Percentiles rank a stretch among this genome's conserved stretches.
phyloP scores from a whole-genome alignment of 2,329 filamentous ascomycete species.

The Botrytis elliptica region DNA sequence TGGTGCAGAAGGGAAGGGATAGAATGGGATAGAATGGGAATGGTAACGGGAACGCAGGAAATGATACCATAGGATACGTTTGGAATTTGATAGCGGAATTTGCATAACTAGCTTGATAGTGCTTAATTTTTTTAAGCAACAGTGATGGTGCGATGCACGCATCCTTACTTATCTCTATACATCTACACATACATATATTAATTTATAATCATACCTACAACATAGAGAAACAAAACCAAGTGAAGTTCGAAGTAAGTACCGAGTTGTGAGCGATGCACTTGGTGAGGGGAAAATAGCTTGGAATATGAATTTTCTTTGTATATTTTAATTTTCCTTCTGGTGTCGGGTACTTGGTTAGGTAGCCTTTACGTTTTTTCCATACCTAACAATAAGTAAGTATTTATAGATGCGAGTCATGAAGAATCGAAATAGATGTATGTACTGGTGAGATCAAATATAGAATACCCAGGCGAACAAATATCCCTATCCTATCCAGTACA shows the following conservation, averaged over 20 bases:
- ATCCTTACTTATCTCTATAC: neutral
- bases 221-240: neutral
- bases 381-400: neutral
- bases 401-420: neutral
- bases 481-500: neutral
- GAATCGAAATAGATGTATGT: neutral
- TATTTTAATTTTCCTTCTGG: neutral
- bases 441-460: neutral
- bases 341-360: no score
- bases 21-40: neutral
- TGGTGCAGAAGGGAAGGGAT: neutral
- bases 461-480: neutral
- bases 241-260: neutral
- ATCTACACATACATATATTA: neutral
- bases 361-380: neutral
- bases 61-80: constrained; percentile 1
- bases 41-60: neutral
- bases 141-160: neutral
- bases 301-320: neutral
- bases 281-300: accelerated
- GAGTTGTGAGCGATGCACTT: neutral
- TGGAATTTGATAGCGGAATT: neutral
- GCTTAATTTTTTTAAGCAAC: neutral
- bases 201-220: neutral
- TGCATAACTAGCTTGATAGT: neutral